Evolutionary conservation across 2,329 filamentous ascomycete species (phyloP).

Genomic region (Exophiala lecanii-corni): DNA sequence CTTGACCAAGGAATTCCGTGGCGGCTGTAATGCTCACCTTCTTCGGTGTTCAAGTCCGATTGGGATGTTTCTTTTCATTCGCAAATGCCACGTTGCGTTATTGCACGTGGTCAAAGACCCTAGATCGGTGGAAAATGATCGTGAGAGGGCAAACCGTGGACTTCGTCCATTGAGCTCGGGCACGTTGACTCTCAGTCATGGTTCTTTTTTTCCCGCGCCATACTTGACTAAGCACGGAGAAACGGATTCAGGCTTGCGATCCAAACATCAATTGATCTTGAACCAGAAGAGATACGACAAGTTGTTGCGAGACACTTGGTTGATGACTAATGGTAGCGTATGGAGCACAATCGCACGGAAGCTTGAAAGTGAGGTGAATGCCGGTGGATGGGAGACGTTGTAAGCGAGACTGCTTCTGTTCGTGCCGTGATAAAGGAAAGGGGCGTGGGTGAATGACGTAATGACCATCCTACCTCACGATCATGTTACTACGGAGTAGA

Average conservation of each 20-base stretch:
- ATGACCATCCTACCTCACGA: no score
- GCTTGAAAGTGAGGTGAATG: slow-evolving; percentile 93
- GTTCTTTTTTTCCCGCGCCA: slow-evolving; percentile 80
- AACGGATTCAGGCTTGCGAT: slow-evolving; percentile 82
- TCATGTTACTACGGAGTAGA: no score
- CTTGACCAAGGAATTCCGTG: slow-evolving; percentile 62
- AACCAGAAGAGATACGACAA: slow-evolving; percentile 93
- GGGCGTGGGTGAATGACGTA: no score
- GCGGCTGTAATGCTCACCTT: slow-evolving; percentile 89
- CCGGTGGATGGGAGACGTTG: slow-evolving; percentile 84
- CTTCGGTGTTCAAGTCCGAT: slow-evolving; percentile 49
- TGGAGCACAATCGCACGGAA: slow-evolving; percentile 85
- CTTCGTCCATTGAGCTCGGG: slow-evolving; percentile 5
- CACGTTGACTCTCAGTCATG: slow-evolving; percentile 40
- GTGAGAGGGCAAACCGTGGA: slow-evolving; percentile 9
- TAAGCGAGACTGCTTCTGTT: no score
- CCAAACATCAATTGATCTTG: slow-evolving; percentile 82
- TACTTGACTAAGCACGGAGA: slow-evolving; percentile 97
- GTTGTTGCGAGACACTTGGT: slow-evolving; percentile 77
- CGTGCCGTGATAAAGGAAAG: no score
- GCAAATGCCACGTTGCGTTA: slow-evolving; percentile 90
- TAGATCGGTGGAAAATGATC: slow-evolving; percentile 9
- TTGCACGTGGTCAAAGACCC: slow-evolving; percentile 51
- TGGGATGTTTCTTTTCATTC: slow-evolving; percentile 93
- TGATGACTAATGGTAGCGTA: slow-evolving; percentile 66